A percentile compares a stretch with the other conserved stretches of the same genome.
phyloP scores from a whole-genome alignment of 2,329 filamentous ascomycete species.

The Aspergillus novofumigatus region DNA sequence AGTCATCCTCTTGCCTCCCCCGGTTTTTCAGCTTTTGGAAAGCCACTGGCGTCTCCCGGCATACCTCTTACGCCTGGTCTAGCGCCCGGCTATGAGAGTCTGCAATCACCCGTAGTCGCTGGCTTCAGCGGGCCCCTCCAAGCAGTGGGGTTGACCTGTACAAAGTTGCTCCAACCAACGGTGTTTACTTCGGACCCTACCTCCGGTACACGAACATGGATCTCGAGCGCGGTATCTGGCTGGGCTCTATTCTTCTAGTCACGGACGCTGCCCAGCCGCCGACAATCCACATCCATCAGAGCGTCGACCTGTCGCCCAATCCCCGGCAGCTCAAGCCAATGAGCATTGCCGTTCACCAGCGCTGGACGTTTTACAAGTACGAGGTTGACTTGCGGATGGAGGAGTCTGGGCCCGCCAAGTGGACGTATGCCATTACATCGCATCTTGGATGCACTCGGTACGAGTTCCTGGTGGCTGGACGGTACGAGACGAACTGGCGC shows the following conservation, averaged over 20 bases:
- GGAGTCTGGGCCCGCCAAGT: conserved; percentile 70
- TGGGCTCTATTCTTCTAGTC: conserved; percentile 88
- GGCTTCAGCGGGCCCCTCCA: conserved; percentile 85
- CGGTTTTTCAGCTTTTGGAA: conserved; percentile 52
- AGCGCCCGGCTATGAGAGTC: conserved; percentile 79
- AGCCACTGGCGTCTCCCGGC: conserved; percentile 71
- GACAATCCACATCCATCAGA: conserved; percentile 92
- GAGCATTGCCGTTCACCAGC: conserved; percentile 81
- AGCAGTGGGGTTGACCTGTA: conserved; percentile 89
- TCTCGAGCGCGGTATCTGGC: conserved; percentile 81
- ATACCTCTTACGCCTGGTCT: conserved; percentile 76
- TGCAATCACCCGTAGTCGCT: conserved; percentile 70
- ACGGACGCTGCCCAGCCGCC: conserved; percentile 89
- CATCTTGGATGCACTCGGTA: conserved; percentile 97
- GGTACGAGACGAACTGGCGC: conserved; percentile 86
- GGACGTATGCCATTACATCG: conserved; percentile 98
- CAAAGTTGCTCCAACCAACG: conserved; percentile 87
- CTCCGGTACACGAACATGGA: conserved; percentile 97
- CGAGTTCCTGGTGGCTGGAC: conserved; percentile 90
- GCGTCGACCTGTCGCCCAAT: conserved; percentile 85
- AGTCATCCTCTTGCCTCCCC: conserved; percentile 68
- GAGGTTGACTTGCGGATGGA: conserved; percentile 88
- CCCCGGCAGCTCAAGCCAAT: conserved; percentile 79
- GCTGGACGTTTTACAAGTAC: conserved; percentile 95
- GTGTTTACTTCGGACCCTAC: conserved; percentile 97